Evolutionary conservation across 2,329 filamentous ascomycete genomes (phyloP).

Genomic region (Fusarium sacchari): DNA sequence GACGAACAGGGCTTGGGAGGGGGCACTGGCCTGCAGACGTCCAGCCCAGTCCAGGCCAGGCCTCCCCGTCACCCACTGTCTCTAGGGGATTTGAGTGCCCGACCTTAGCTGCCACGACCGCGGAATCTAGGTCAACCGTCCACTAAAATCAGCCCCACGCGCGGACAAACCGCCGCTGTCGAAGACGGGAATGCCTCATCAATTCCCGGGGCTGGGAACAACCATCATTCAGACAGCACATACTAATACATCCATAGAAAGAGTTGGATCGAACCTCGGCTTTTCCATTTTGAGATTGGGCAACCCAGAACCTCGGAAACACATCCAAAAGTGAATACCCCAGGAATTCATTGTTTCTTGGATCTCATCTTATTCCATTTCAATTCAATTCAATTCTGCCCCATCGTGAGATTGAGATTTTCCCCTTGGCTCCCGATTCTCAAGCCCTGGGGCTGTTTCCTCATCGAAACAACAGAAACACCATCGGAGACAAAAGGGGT

Average conservation of each 20-base stretch:
- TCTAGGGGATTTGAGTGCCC: not conserved
- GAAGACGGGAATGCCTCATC: not conserved
- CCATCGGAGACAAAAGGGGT: not conserved
- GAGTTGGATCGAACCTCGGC: conserved; percentile 33
- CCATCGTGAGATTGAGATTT: not conserved
- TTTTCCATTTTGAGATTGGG: conserved; percentile 22
- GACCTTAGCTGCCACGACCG: not conserved
- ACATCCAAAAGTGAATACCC: not conserved
- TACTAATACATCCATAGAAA: not conserved
- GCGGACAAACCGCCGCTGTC: conserved; percentile 1
- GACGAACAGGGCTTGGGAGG: conserved; percentile 4
- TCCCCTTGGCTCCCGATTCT: not conserved
- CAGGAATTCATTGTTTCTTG: conserved; percentile 16
- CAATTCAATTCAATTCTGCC: not conserved
- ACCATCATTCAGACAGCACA: not conserved
- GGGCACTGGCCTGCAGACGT: not conserved
- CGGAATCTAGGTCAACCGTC: not conserved
- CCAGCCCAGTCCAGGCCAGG: not conserved
- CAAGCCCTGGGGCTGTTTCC: not conserved
- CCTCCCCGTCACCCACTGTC: not conserved
- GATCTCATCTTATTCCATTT: conserved; percentile 10
- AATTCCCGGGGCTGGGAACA: not conserved
- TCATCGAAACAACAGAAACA: not conserved
- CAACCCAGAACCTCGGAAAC: conserved; percentile 30
- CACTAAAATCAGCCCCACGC: not conserved